phyloP scores from a whole-genome alignment of 164 flowering plant genomes.

The Vitis riparia region DNA sequence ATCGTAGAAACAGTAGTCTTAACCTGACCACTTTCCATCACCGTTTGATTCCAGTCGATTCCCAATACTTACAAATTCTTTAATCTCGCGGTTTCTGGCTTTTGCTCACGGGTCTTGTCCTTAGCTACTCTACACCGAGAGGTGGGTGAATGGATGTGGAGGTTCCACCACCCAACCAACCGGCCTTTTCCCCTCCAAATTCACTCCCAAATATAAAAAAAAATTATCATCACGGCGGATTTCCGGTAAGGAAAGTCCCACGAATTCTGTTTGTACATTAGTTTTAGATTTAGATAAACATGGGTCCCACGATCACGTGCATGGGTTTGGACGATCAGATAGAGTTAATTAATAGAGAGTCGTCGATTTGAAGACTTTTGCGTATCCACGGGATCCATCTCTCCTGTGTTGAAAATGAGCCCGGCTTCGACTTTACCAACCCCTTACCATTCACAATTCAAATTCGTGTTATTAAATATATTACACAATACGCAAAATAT shows the following conservation, averaged over 20 bases:
- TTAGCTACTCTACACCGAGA: neutral
- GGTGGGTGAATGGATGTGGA: constrained; percentile 1
- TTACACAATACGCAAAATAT: too few relatives aligned
- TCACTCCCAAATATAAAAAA: neutral
- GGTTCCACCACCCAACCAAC: constrained; percentile 3
- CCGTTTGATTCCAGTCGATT: too few relatives aligned
- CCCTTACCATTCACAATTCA: too few relatives aligned
- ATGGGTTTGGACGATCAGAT: neutral
- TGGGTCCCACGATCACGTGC: neutral
- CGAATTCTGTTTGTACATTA: neutral
- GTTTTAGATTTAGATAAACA: neutral
- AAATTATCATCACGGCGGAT: neutral
- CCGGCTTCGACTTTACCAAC: too few relatives aligned
- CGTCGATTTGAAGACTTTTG: too few relatives aligned
- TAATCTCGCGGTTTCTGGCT: neutral
- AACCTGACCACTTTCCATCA: too few relatives aligned
- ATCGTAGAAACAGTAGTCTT: too few relatives aligned
- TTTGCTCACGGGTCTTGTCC: neutral
- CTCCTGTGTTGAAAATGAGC: too few relatives aligned
- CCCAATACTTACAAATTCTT: neutral
- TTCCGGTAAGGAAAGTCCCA: neutral
- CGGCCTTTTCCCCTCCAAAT: neutral
- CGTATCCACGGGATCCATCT: too few relatives aligned
- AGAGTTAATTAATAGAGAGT: too few relatives aligned
- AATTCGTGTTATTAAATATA: too few relatives aligned